Evolutionary conservation across 2,329 filamentous ascomycete species (phyloP).

Genomic region (Fusarium nanum): DNA sequence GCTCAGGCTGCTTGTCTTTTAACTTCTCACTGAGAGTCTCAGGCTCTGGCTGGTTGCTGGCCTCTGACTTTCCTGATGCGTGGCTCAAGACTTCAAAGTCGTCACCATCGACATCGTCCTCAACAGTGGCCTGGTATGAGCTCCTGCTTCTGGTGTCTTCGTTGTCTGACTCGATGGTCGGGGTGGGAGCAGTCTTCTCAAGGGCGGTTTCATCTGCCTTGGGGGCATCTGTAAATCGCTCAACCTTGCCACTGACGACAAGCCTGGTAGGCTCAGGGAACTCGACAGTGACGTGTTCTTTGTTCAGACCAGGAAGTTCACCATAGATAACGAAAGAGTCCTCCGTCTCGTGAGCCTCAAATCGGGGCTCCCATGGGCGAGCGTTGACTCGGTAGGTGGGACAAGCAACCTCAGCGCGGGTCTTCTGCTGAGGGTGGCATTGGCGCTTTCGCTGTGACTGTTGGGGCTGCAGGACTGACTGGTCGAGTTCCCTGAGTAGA

Average conservation of each 20-base stretch:
- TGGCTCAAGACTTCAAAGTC: slow-evolving; percentile 26
- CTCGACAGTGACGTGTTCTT: slow-evolving; percentile 78
- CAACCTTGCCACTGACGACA: slow-evolving; percentile 72
- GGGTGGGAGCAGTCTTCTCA: background rate
- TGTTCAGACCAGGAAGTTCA: slow-evolving; percentile 78
- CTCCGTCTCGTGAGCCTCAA: slow-evolving; percentile 50
- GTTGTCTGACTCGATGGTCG: background rate
- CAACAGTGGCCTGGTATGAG: slow-evolving; percentile 26
- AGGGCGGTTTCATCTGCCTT: background rate
- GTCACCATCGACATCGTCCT: slow-evolving; percentile 24
- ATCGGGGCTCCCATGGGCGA: slow-evolving; percentile 19
- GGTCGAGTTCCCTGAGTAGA: slow-evolving; percentile 21
- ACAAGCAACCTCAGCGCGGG: slow-evolving; percentile 40
- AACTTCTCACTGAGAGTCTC: slow-evolving; percentile 2
- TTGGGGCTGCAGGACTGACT: slow-evolving; percentile 20
- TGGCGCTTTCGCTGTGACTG: slow-evolving; percentile 22
- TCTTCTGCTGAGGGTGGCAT: slow-evolving; percentile 20
- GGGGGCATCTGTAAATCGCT: slow-evolving; percentile 60
- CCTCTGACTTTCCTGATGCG: slow-evolving; percentile 18
- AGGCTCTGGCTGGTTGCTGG: background rate
- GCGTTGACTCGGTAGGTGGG: background rate
- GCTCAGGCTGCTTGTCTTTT: background rate
- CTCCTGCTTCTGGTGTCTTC: slow-evolving; percentile 27
- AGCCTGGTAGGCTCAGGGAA: slow-evolving; percentile 79
- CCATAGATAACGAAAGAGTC: slow-evolving; percentile 77